Evolutionary conservation across 768 basidiomycete genomes (phyloP).

Genomic region (Coprinopsis marcescibilis): DNA sequence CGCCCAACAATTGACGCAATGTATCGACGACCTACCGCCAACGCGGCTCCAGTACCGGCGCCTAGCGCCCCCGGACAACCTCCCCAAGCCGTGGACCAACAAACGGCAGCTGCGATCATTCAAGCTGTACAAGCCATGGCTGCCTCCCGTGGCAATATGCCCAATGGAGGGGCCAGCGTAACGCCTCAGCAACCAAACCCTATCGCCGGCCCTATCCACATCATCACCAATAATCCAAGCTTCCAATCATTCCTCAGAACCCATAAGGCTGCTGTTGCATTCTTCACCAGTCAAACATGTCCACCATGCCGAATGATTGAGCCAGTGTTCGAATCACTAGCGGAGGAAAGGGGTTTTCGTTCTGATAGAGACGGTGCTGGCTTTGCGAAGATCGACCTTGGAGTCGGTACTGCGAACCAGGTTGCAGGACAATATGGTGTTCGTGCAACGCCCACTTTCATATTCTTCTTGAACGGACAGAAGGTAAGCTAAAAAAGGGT

Average conservation of each 20-base stretch:
- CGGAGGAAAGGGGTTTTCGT: conserved; percentile 51
- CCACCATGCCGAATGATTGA: conserved; percentile 80
- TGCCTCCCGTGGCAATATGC: conserved; percentile 13
- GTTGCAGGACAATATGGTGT: conserved; percentile 64
- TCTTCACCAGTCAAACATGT: conserved; percentile 77
- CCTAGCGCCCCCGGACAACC: conserved; percentile 31
- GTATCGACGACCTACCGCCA: conserved; percentile 59
- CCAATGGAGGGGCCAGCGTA: conserved; percentile 10
- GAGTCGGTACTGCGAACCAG: conserved; percentile 53
- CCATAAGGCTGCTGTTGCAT: conserved; percentile 69
- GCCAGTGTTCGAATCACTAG: conserved; percentile 75
- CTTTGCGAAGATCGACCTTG: conserved; percentile 83
- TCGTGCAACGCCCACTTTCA: conserved; percentile 79
- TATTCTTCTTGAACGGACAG: conserved; percentile 76
- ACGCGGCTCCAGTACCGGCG: conserved; percentile 28
- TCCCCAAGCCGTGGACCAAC: conserved; percentile 25
- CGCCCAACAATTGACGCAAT: conserved; percentile 89
- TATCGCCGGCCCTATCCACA: conserved; percentile 58
- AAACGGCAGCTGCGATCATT: conserved; percentile 47
- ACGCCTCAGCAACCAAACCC: conserved; percentile 28
- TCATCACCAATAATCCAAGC: conserved; percentile 68
- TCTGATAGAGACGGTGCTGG: conserved; percentile 46
- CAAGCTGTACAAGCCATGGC: conserved; percentile 54
- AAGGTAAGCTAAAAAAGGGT: conserved; percentile 50
- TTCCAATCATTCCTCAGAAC: conserved; percentile 59